These are phyloP conservation scores for Dendrothele bispora DNA, from an alignment of 768 basidiomycete genomes.

Conservation along the genomic window DNA sequence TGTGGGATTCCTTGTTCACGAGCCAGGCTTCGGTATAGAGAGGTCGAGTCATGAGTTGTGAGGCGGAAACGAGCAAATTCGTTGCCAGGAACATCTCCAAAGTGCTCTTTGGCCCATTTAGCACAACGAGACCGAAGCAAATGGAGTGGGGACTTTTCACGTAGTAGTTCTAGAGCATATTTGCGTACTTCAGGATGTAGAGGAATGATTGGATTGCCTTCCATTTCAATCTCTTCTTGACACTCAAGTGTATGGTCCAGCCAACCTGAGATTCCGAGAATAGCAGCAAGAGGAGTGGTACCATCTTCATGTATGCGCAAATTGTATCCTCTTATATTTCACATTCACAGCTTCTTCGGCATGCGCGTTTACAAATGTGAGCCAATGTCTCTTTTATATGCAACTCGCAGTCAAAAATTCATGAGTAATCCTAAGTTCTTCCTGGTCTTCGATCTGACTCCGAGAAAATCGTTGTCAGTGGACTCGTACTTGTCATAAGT, in stretches of 20 bases:
- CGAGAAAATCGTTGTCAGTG: too few relatives aligned
- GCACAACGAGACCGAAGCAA: conserved; percentile 18
- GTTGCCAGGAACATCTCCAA: conserved; percentile 18
- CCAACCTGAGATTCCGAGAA: conserved; percentile 19
- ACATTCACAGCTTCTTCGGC: too few relatives aligned
- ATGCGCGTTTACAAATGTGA: too few relatives aligned
- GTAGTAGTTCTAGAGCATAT: conserved; percentile 17
- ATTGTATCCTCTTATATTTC: too few relatives aligned
- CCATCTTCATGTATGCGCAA: too few relatives aligned
- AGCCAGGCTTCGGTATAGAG: conserved; percentile 20
- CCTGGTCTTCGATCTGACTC: too few relatives aligned
- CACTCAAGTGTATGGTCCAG: conserved; percentile 20
- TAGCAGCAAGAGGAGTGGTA: too few relatives aligned
- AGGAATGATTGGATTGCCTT: conserved; percentile 14
- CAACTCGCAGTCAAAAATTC: too few relatives aligned
- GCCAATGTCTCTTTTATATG: too few relatives aligned
- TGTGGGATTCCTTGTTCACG: conserved; percentile 20
- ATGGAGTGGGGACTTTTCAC: conserved; percentile 17
- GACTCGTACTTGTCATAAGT: too few relatives aligned
- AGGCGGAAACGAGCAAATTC: conserved; percentile 13
- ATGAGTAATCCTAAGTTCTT: too few relatives aligned
- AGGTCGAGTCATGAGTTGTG: conserved; percentile 16
- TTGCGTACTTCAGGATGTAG: conserved; percentile 15
- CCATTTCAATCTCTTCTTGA: conserved; percentile 11
- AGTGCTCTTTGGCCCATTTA: conserved; percentile 16